These are phyloP conservation scores for Zymoseptoria pseudotritici DNA, from an alignment of 2,329 filamentous ascomycete genomes.

Conservation along the genomic window DNA sequence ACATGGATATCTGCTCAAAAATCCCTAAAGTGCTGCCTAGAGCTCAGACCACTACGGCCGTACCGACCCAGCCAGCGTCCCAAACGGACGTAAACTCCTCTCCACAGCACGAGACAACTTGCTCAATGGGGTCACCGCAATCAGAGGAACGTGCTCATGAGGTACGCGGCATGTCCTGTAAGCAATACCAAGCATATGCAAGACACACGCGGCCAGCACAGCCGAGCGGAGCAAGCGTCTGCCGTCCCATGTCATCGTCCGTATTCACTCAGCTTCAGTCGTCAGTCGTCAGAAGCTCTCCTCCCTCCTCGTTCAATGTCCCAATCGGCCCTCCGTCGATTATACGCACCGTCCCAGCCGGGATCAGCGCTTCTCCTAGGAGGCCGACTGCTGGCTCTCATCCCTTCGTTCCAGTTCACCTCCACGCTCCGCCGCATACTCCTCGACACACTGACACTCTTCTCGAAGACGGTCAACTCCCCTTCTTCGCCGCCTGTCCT, in stretches of 20 bases:
- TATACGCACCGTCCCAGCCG: background rate
- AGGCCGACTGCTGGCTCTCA: slow-evolving; percentile 3
- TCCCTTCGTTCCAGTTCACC: slow-evolving; percentile 7
- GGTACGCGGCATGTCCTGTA: background rate
- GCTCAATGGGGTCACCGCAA: background rate
- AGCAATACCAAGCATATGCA: background rate
- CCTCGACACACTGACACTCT: slow-evolving; percentile 10
- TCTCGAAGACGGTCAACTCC: slow-evolving; percentile 8
- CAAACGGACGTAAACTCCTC: background rate
- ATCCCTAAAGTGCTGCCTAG: background rate
- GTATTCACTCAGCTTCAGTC: background rate
- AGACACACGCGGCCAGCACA: background rate
- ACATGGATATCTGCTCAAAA: background rate
- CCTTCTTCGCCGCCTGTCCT: background rate
- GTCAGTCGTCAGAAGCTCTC: background rate
- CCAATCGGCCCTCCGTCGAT: background rate
- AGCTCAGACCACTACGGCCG: background rate
- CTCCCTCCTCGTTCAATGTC: background rate
- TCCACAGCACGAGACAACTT: background rate
- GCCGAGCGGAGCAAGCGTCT: background rate
- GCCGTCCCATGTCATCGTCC: background rate
- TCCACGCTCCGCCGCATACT: slow-evolving; percentile 15
- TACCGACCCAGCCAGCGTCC: background rate
- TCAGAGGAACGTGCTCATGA: background rate
- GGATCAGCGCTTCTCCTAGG: slow-evolving; percentile 4